Evolutionary conservation across 306 rosid genomes (phyloP), one percentile per base, ranked within the genome.

Genomic region (Trifolium pratense): DNA sequence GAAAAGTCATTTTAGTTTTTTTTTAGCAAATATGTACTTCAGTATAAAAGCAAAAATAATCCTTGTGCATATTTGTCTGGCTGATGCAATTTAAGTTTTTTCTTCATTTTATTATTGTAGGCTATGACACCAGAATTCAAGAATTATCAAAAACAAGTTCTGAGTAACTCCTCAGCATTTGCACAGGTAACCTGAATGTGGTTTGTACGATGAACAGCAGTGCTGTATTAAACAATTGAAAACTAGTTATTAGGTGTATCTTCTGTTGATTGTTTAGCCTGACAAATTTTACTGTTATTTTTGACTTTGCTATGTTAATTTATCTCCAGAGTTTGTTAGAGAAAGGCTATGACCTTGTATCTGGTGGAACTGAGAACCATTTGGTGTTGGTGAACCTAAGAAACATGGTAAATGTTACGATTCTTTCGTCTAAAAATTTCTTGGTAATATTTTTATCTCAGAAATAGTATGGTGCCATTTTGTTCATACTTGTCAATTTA

Each of bases 351-450:
- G 92, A 89, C 9, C 96, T 91, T 76, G 98, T 93, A 55, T 93
- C 98, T 61, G 98, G 96, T 75, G 98, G 98, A 82, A 91, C 98
- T 0, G 98, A 93, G 17, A 93, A 91, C 87, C 98, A 93, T 83
- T 79, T 93, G 66, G 92, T 91, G 76, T 78, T 93, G 15, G 97
- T 93, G 70, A 91, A 93, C 84, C 81, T 93, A 67, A 86, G 92
- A 81, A 83, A 89, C 85, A 86, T 89, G 98, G 98, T 93, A 85
- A 70, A 49, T 9, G 52, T 64, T 61, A 46, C 37, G 66, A 23
- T 71, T 76, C 63, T 60, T 76, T 84, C 39, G 17, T 75, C 40
- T 69, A 65, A 76, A 48, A 42, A 14, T 60, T 21, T 74, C 40
- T 64, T 72, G 74, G 66, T 43, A 45, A 66, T 46, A 34, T 66